A percentile compares a stretch with the other conserved stretches of the same genome.
Conservation (phyloP, 2,329 filamentous ascomycete species). For the Aotearoamyces nothofagi region DNA sequence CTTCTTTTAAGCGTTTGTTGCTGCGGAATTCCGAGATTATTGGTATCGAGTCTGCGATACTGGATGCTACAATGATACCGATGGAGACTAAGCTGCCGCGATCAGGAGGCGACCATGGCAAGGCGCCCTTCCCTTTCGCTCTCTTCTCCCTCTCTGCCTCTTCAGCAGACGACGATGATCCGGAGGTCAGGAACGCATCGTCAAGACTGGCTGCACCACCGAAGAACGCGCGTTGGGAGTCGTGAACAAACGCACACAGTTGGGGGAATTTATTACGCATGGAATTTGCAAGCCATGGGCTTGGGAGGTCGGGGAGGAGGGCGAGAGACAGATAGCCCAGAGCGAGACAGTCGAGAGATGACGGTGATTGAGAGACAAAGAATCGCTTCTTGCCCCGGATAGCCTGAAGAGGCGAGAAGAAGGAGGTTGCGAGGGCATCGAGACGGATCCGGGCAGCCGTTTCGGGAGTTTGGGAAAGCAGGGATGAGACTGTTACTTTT, state of each 20-base stretch:
- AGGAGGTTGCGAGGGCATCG: constrained; percentile 53
- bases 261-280: constrained; percentile 32
- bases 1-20: constrained; percentile 13
- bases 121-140: constrained; percentile 5
- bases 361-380: constrained; percentile 37
- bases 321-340: constrained; percentile 70
- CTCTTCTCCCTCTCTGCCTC: constrained; percentile 5
- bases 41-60: constrained; percentile 16
- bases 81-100: constrained; percentile 13
- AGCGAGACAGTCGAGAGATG: constrained; percentile 63
- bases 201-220: constrained; percentile 17
- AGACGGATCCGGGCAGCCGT: constrained; percentile 62
- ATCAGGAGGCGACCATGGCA: constrained; percentile 19
- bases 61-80: constrained; percentile 12
- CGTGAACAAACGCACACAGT: constrained; percentile 28
- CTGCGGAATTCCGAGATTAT: constrained; percentile 14
- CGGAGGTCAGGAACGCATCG: constrained; percentile 12
- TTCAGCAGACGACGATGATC: constrained; percentile 2
- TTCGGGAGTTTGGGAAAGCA: constrained; percentile 50
- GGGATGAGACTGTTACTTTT: constrained; percentile 33
- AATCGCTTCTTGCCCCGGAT: constrained; percentile 40
- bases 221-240: constrained; percentile 22
- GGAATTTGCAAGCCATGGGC: constrained; percentile 44
- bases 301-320: constrained; percentile 42
- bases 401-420: constrained; percentile 55